A percentile compares a stretch with the other conserved stretches of the same genome.
Evolutionary conservation across 768 basidiomycete species (phyloP).

Genomic region (Russula sp.): DNA sequence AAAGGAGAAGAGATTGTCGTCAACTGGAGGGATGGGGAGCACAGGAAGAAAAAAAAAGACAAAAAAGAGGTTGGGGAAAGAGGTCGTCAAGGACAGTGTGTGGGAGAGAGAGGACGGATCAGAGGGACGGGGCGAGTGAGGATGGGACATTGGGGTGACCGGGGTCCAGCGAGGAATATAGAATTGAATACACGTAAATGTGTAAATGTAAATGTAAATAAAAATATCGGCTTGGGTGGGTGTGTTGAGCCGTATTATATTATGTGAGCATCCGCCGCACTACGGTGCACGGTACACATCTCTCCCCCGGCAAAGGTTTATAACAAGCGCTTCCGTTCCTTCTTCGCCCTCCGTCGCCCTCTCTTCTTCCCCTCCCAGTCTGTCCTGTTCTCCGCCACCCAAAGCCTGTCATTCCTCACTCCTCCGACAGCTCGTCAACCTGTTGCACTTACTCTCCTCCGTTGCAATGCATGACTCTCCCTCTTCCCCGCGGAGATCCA

Average conservation of each 20-base stretch:
- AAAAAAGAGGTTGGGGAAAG: no score
- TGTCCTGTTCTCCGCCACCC: conserved; percentile 17
- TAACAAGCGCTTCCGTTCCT: conserved; percentile 22
- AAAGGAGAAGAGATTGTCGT: background rate
- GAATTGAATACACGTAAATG: conserved; percentile 11
- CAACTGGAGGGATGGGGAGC: background rate
- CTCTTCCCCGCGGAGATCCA: conserved; percentile 28
- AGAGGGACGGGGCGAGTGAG: background rate
- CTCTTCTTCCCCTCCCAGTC: conserved; percentile 17
- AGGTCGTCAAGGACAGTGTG: background rate
- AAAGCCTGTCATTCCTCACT: conserved; percentile 1
- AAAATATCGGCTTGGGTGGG: conserved; percentile 2
- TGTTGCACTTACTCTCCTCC: conserved; percentile 21
- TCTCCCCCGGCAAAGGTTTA: conserved; percentile 14
- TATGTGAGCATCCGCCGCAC: conserved; percentile 21
- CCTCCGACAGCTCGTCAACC: conserved; percentile 20
- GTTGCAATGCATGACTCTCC: conserved; percentile 30
- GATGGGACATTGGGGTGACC: background rate
- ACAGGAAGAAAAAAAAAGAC: background rate
- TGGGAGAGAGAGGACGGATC: background rate
- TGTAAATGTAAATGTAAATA: conserved; percentile 9
- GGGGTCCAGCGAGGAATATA: background rate
- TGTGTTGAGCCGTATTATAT: background rate
- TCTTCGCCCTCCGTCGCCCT: conserved; percentile 21
- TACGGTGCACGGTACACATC: conserved; percentile 6